Percentiles rank a stretch among this genome's conserved stretches.
Conservation (phyloP, 176 grass and related monocot genomes). For the Ampelocalamus luodianensis region DNA sequence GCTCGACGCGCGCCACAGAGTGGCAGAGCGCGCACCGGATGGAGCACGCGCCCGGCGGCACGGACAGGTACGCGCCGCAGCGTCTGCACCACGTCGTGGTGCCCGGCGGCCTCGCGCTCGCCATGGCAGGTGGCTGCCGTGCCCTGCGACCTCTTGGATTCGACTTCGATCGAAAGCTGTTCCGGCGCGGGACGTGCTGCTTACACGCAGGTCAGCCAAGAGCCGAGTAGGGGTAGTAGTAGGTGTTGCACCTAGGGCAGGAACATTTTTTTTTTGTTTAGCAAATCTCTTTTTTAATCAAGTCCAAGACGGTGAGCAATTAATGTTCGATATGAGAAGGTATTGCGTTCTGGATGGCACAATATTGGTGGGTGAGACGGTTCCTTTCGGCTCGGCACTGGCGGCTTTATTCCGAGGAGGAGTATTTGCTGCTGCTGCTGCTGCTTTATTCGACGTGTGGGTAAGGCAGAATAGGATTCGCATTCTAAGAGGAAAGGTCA, state of each 20-base stretch:
- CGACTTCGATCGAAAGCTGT: neutral
- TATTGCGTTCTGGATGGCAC: too few relatives aligned
- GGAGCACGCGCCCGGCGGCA: neutral
- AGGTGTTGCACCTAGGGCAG: neutral
- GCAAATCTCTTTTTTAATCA: too few relatives aligned
- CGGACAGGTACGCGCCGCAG: neutral
- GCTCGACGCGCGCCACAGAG: conserved; percentile 41
- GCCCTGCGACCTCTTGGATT: neutral
- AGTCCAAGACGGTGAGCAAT: neutral
- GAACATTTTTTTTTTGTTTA: neutral
- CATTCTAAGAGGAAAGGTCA: neutral
- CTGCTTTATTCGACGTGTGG: conserved; percentile 36
- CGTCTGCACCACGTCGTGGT: too few relatives aligned
- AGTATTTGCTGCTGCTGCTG: neutral
- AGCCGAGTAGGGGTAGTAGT: neutral
- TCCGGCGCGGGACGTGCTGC: too few relatives aligned
- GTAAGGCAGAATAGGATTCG: conserved; percentile 43
- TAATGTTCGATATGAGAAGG: neutral
- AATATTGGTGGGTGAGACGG: too few relatives aligned
- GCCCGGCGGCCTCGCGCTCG: neutral
- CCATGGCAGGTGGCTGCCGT: conserved; percentile 35
- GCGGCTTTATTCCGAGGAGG: conserved; percentile 26
- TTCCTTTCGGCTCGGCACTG: conserved; percentile 16
- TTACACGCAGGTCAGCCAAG: neutral
- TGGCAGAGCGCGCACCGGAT: conserved; percentile 34